Percentiles rank a stretch among this genome's conserved stretches.
phyloP scores from a whole-genome alignment of 2,329 filamentous ascomycete species.

The Calonectria hawksworthii region DNA sequence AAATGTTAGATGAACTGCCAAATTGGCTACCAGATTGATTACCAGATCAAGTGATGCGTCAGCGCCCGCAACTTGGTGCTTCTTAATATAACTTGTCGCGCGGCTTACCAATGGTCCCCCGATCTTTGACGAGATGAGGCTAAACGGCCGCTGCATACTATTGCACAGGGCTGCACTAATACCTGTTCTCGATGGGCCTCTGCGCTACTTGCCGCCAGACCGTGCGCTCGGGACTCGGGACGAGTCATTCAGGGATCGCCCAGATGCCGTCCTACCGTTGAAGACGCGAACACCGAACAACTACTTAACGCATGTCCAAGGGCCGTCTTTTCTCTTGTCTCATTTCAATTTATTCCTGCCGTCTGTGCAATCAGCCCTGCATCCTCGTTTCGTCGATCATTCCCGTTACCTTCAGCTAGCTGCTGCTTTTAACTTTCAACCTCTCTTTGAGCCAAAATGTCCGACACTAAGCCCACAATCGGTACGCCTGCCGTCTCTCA shows the following conservation, averaged over 20 bases:
- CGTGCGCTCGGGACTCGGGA: background rate
- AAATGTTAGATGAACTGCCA: background rate
- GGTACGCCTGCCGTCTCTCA: background rate
- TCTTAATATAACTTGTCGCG: background rate
- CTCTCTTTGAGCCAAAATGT: background rate
- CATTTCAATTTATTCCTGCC: background rate
- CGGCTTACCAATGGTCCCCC: background rate
- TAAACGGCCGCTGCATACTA: background rate
- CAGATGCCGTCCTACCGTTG: background rate
- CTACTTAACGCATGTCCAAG: background rate
- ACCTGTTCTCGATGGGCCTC: too few relatives aligned
- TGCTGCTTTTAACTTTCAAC: background rate
- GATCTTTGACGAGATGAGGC: background rate
- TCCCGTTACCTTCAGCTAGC: background rate
- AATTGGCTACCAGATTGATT: background rate
- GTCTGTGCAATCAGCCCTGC: background rate
- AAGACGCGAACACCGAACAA: background rate
- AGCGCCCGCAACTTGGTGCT: background rate
- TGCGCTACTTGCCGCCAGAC: background rate
- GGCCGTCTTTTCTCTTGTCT: background rate
- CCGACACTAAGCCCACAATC: background rate
- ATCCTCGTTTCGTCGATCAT: background rate
- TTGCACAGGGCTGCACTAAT: background rate
- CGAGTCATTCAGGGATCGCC: background rate
- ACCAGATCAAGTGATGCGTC: background rate